These are phyloP conservation scores for Botrytis sinoallii DNA, from an alignment of 2,329 filamentous ascomycete species.

Conservation along the genomic window DNA sequence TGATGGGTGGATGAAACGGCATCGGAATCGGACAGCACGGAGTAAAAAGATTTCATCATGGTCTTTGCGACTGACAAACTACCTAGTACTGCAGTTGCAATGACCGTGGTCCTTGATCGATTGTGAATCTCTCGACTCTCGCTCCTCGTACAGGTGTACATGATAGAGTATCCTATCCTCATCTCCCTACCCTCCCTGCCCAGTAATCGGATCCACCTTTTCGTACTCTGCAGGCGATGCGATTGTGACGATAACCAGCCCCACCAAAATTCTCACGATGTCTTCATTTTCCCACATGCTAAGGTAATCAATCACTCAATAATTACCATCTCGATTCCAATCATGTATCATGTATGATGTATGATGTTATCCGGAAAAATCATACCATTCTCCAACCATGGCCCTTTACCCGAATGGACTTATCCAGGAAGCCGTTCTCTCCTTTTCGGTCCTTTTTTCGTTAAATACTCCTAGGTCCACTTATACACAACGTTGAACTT, in stretches of 20 bases:
- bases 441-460: constrained; percentile 5
- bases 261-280: not conserved
- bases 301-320: not conserved
- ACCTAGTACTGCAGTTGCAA: not conserved
- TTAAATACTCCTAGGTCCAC: not conserved
- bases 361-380: not conserved
- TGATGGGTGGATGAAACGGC: too few species aligned
- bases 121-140: not conserved
- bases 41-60: too few species aligned
- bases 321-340: not conserved
- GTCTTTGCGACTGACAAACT: too few species aligned
- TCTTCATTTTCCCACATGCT: not conserved
- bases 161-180: too few species aligned
- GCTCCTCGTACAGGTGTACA: not conserved
- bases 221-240: not conserved
- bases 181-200: not conserved
- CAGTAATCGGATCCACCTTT: not conserved
- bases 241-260: not conserved
- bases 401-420: not conserved
- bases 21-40: too few species aligned
- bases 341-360: not conserved
- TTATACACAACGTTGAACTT: not conserved
- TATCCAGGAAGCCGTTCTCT: not conserved
- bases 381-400: not conserved
- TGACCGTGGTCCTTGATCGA: not conserved